A percentile compares a stretch with the other conserved stretches of the same genome.
phyloP scores from a whole-genome alignment of 768 basidiomycete genomes.

The Tylopilus felleus region DNA sequence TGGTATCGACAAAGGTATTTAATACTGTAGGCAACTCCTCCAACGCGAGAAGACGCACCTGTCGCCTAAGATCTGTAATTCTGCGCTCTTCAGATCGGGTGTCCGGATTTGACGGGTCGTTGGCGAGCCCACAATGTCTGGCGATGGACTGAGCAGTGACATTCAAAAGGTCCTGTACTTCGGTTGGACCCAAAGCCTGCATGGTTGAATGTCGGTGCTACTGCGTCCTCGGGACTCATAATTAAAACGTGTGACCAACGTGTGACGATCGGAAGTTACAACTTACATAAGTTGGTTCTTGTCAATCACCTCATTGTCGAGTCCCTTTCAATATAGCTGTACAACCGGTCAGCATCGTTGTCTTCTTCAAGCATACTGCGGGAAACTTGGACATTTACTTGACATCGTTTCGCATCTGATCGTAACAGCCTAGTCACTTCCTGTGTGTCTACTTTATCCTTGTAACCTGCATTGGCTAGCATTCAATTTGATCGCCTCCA shows the following conservation, averaged over 20 bases:
- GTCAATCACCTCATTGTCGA: too few relatives aligned
- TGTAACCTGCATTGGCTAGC: slow-evolving; percentile 1
- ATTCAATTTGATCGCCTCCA: background rate
- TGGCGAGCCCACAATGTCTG: slow-evolving; percentile 8
- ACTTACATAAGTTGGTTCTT: too few relatives aligned
- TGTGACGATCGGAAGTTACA: too few relatives aligned
- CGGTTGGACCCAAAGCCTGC: background rate
- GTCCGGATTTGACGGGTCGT: slow-evolving; percentile 7
- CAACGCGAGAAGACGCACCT: slow-evolving; percentile 1
- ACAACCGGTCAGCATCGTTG: too few relatives aligned
- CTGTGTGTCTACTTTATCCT: background rate
- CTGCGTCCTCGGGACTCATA: too few relatives aligned
- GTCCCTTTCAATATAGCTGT: too few relatives aligned
- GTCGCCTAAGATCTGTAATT: slow-evolving; percentile 2
- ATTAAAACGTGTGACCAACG: too few relatives aligned
- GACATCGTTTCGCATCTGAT: background rate
- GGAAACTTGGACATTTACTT: background rate
- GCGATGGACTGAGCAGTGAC: slow-evolving; percentile 15
- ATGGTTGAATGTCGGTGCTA: background rate
- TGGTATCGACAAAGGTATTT: slow-evolving; percentile 2
- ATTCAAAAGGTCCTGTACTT: slow-evolving; percentile 4
- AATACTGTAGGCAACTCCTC: background rate
- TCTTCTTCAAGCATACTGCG: too few relatives aligned
- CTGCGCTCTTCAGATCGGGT: slow-evolving; percentile 6
- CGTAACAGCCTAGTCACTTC: background rate